These are phyloP conservation scores for Globisporangium rhizosaccharum DNA, from an alignment of 352 stramenopile genomes.

Conservation along the genomic window DNA sequence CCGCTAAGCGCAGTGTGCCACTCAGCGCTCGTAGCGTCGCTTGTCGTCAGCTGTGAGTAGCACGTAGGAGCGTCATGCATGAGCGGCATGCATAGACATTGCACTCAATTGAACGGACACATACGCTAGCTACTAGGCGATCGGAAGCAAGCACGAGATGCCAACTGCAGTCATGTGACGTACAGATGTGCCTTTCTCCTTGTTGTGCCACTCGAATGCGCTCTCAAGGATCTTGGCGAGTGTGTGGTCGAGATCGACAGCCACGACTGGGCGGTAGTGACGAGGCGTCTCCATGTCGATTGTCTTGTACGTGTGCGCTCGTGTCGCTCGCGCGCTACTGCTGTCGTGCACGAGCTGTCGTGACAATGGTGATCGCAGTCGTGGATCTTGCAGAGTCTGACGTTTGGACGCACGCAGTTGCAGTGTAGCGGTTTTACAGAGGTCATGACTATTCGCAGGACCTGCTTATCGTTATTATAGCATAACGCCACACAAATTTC, in stretches of 20 bases:
- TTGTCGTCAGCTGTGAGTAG: conserved; percentile 10
- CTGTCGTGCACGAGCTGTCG: too few relatives aligned
- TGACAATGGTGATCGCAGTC: too few relatives aligned
- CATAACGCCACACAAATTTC: too few relatives aligned
- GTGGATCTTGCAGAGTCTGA: background rate
- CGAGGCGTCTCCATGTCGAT: background rate
- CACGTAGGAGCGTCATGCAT: background rate
- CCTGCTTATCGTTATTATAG: too few relatives aligned
- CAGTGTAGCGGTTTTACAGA: too few relatives aligned
- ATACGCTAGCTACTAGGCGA: background rate
- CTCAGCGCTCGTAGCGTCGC: conserved; percentile 18
- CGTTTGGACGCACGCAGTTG: too few relatives aligned
- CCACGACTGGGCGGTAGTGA: conserved; percentile 30
- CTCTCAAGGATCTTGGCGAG: conserved; percentile 42
- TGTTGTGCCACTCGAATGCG: conserved; percentile 50
- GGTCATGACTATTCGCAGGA: too few relatives aligned
- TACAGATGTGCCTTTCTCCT: conserved; percentile 31
- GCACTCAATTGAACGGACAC: background rate
- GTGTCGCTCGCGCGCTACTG: too few relatives aligned
- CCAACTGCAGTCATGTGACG: background rate
- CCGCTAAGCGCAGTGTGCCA: conserved; percentile 29
- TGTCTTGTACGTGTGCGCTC: background rate
- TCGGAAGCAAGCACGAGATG: background rate
- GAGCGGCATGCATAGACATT: too few relatives aligned
- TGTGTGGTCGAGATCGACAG: conserved; percentile 63